Conservation (phyloP, 441 rosid genomes). For the Arabidopsis lyrata region DNA sequence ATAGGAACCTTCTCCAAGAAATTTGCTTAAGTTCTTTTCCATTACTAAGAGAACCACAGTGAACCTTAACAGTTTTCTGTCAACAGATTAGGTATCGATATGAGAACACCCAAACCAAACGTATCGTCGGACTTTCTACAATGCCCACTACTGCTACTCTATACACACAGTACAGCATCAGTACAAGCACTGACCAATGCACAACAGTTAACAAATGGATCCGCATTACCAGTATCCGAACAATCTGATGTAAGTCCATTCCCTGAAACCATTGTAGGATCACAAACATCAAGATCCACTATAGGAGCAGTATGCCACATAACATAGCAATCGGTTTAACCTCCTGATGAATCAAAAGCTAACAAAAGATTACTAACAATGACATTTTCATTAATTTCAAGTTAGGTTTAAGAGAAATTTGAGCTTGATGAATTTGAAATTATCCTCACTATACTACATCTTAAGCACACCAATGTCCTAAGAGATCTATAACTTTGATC, state of each 20-base stretch:
- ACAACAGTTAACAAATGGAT: conserved; percentile 52
- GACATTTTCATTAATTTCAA: no score
- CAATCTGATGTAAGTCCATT: conserved; percentile 47
- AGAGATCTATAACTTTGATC: no score
- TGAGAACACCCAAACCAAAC: conserved; percentile 82
- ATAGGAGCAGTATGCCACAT: conserved; percentile 82
- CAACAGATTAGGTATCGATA: conserved; percentile 52
- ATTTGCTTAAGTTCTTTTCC: conserved; percentile 46
- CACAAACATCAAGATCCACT: conserved; percentile 75
- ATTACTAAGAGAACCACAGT: conserved; percentile 65
- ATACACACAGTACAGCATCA: conserved; percentile 84
- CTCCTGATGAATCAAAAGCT: conserved; percentile 33
- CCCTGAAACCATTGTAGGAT: conserved; percentile 60
- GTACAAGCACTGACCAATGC: conserved; percentile 78
- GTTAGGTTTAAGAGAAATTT: no score
- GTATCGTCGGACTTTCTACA: conserved; percentile 77
- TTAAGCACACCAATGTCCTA: no score
- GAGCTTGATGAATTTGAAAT: no score
- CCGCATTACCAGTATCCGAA: conserved; percentile 45
- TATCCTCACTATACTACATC: no score
- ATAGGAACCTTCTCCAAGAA: conserved; percentile 62
- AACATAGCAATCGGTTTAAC: conserved; percentile 83
- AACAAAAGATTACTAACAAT: no score
- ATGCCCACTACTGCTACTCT: conserved; percentile 96
- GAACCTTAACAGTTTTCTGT: conserved; percentile 62